These are phyloP conservation scores for Boletus insuetus DNA, from an alignment of 768 basidiomycete genomes.

Conservation along the genomic window DNA sequence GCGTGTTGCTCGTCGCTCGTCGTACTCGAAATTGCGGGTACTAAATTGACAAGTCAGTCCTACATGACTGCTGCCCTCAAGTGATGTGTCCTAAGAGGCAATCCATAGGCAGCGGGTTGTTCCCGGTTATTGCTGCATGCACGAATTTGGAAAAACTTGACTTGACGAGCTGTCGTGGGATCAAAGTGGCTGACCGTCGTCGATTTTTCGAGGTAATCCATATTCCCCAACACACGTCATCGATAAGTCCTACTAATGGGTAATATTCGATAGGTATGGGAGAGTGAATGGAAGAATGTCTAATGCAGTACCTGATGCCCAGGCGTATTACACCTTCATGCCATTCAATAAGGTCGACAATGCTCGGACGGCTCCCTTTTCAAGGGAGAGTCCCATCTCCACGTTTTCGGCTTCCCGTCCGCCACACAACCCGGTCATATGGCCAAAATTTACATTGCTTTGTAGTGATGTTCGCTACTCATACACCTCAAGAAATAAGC, in stretches of 20 bases:
- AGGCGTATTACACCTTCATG: no score
- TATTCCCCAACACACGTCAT: constrained; percentile 6
- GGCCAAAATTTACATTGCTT: no score
- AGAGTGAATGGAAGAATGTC: constrained; percentile 12
- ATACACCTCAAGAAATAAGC: no score
- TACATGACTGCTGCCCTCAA: neutral
- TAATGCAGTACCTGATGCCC: neutral
- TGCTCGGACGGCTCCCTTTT: neutral
- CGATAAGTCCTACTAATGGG: neutral
- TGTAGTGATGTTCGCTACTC: no score
- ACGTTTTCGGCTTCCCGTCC: no score
- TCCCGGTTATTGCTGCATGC: constrained; percentile 58
- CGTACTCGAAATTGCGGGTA: constrained; percentile 52
- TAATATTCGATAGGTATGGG: constrained; percentile 23
- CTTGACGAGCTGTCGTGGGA: constrained; percentile 65
- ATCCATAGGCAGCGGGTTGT: constrained; percentile 49
- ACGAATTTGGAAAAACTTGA: constrained; percentile 50
- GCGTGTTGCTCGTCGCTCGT: constrained; percentile 48
- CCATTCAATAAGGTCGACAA: neutral
- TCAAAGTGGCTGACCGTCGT: constrained; percentile 56
- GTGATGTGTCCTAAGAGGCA: neutral
- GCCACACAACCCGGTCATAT: no score
- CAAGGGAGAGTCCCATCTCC: no score
- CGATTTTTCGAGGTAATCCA: constrained; percentile 57
- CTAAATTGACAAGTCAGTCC: constrained; percentile 56